Percentiles rank a stretch among this genome's conserved stretches.
phyloP scores from a whole-genome alignment of 441 rosid species.

The Jatropha podagrica region DNA sequence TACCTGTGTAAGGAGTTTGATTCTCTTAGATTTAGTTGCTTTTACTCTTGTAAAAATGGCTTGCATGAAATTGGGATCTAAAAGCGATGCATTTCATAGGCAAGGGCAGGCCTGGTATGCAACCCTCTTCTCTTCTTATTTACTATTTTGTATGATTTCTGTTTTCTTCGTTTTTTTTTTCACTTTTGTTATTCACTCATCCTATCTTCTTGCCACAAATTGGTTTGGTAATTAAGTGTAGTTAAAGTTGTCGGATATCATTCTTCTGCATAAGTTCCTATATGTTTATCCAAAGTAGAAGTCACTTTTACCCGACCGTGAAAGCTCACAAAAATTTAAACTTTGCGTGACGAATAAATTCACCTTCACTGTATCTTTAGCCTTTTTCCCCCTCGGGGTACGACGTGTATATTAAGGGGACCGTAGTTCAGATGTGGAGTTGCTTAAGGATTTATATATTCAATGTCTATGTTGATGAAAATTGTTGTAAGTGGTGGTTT shows the following conservation, averaged over 20 bases:
- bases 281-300: neutral
- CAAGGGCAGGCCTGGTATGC: constrained; percentile 97
- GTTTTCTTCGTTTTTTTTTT: neutral
- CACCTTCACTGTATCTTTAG: neutral
- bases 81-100: constrained; percentile 84
- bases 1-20: constrained; percentile 4
- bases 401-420: neutral
- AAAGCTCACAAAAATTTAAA: constrained; percentile 10
- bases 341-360: neutral
- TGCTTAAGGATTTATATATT: neutral
- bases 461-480: constrained; percentile 6
- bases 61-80: constrained; percentile 91
- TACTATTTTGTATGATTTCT: constrained; percentile 6
- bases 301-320: constrained; percentile 11
- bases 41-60: constrained; percentile 54
- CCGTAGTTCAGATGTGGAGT: neutral
- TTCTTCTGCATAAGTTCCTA: neutral
- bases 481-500: neutral
- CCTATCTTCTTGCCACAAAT: constrained; percentile 7
- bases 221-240: neutral
- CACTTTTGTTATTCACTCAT: neutral
- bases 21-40: constrained; percentile 13
- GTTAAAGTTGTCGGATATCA: neutral
- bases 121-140: constrained; percentile 16
- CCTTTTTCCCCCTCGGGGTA: neutral